Evolutionary conservation across 768 basidiomycete genomes (phyloP).

Genomic region (Candolleomyces efflorescens): DNA sequence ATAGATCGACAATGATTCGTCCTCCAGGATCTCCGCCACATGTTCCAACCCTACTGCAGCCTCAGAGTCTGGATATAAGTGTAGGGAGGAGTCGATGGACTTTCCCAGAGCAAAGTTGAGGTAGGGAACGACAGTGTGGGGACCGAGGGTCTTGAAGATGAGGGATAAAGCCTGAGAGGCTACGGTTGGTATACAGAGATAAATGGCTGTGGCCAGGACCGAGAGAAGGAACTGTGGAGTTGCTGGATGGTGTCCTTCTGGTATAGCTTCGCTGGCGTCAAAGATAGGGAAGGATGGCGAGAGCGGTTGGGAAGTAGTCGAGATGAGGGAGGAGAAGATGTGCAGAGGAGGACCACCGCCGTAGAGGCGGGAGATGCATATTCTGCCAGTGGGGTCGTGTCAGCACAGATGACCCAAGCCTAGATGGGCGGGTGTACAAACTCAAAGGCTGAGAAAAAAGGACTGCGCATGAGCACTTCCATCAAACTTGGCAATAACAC

Average conservation of each 20-base stretch:
- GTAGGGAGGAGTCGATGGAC: slow-evolving; percentile 43
- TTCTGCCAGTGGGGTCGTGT: slow-evolving; percentile 34
- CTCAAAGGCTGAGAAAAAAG: slow-evolving; percentile 69
- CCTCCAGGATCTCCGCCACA: slow-evolving; percentile 48
- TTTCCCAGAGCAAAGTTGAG: slow-evolving; percentile 79
- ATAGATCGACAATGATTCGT: slow-evolving; percentile 21
- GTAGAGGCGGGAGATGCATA: slow-evolving; percentile 84
- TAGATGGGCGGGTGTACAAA: slow-evolving; percentile 36
- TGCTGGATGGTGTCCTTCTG: slow-evolving; percentile 63
- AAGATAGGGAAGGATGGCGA: slow-evolving; percentile 56
- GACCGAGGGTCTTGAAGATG: slow-evolving; percentile 72
- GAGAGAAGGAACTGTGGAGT: slow-evolving; percentile 81
- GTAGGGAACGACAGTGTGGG: slow-evolving; percentile 71
- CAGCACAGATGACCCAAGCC: not conserved
- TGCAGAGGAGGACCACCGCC: slow-evolving; percentile 78
- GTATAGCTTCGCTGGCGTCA: slow-evolving; percentile 25
- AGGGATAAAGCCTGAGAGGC: slow-evolving; percentile 70
- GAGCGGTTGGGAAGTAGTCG: slow-evolving; percentile 65
- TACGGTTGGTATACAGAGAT: slow-evolving; percentile 76
- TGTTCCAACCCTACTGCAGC: slow-evolving; percentile 68
- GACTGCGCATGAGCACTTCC: not conserved
- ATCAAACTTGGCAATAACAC: not conserved
- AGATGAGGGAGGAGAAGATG: slow-evolving; percentile 59
- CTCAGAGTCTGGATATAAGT: slow-evolving; percentile 38
- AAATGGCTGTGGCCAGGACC: slow-evolving; percentile 81